These are phyloP conservation scores for Ogataea dorogensis DNA, from an alignment of 805 yeast species.

Conservation along the genomic window DNA sequence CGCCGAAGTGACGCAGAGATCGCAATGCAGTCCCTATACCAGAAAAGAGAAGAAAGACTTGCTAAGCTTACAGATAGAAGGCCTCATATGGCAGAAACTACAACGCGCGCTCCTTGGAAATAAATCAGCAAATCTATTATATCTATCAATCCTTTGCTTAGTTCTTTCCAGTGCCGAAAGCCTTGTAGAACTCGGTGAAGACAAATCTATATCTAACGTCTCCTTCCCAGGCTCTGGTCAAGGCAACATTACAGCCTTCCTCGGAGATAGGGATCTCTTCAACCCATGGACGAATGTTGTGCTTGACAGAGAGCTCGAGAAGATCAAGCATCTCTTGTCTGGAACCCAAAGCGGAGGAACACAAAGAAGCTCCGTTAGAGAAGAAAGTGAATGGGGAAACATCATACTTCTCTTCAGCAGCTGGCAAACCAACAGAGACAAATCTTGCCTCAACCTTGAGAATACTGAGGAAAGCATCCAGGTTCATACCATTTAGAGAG, in stretches of 20 bases:
- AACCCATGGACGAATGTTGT: conserved; percentile 48
- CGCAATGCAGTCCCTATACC: conserved; percentile 27
- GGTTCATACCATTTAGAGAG: conserved; percentile 36
- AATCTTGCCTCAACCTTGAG: conserved; percentile 40
- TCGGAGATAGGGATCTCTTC: conserved; percentile 49
- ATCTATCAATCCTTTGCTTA: not conserved
- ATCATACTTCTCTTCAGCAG: conserved; percentile 37
- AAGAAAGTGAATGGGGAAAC: conserved; percentile 54
- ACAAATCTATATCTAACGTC: conserved; percentile 54
- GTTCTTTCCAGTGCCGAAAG: conserved; percentile 34
- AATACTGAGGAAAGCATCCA: conserved; percentile 36
- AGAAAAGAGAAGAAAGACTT: conserved; percentile 23
- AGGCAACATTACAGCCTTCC: conserved; percentile 40
- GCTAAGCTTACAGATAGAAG: conserved; percentile 13
- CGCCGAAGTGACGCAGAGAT: conserved; percentile 26
- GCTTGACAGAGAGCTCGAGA: conserved; percentile 45
- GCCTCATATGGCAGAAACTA: not conserved
- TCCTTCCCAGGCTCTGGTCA: conserved; percentile 45
- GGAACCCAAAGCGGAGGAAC: conserved; percentile 48
- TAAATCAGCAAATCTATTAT: conserved; percentile 1
- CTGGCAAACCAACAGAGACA: conserved; percentile 50
- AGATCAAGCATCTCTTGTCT: conserved; percentile 46
- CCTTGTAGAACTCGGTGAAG: conserved; percentile 47
- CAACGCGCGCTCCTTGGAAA: conserved; percentile 9
- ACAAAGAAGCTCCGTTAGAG: conserved; percentile 42